Evolutionary conservation across 2,329 filamentous ascomycete species (phyloP), one percentile per base, ranked within the genome.

Genomic region (Fusarium nematophilum): DNA sequence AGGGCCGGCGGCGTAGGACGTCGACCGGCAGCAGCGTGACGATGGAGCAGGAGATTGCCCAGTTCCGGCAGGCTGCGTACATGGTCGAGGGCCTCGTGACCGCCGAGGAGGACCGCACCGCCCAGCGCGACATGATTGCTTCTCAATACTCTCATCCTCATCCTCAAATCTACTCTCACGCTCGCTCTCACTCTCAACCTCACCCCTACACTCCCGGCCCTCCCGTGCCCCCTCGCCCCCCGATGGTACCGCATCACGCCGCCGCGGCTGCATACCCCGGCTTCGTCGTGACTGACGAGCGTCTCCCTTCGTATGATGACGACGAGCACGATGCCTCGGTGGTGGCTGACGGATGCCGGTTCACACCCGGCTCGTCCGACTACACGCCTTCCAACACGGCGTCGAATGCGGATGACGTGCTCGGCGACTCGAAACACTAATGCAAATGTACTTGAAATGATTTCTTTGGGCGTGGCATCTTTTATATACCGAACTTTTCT

Each of bases 11-110:
- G 43, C 47, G 59, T 43, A 38, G 54, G 61, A 31, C 54, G 10
- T 62, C 59, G 4, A 57, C 58, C 2, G 39, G 39, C 13, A 55
- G 49, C 45, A 47, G 62, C 43, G 75, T 64, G 9, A 77, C 77
- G 3, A 79, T 83, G 76, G 78, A 81, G 59, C 76, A 82, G 62
- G 81, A 83, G 64, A 76, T 84, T 59, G 76, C 79, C 3, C 73
- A 77, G 42, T 80, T 84, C 68, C 76, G 81, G 3, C 74, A 75
- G 44, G 81, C 77, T 3, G 80, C 79, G 6, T 73, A 74, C 6
- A 72, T 82, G 37, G 78, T 84, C 1, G 77, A 76, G 33, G 76
- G 78, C 33, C 73, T 84, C 45, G 74, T 83, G 17, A 72, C 77
- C 6, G 78, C 76, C 2, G 79, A 81, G 50, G 79, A 80, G 57